These are phyloP conservation scores for Backusella tarrabulga DNA, from an alignment of 192 early-diverging fungal species.

Conservation along the genomic window DNA sequence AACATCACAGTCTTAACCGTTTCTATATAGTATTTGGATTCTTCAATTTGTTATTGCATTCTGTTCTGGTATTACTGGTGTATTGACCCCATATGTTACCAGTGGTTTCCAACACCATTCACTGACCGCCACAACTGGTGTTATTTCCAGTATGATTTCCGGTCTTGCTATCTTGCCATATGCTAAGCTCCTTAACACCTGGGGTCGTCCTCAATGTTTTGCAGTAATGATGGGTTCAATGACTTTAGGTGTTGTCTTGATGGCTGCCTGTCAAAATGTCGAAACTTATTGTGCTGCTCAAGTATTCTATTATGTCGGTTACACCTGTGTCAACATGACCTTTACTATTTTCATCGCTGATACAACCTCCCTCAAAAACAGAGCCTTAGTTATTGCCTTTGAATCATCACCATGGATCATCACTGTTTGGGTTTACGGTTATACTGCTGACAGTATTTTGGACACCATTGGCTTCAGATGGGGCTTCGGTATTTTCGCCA, in stretches of 20 bases:
- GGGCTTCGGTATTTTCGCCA: slow-evolving; percentile 24
- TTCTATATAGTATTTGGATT: slow-evolving; percentile 5
- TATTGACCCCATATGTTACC: slow-evolving; percentile 13
- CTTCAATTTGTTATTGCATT: slow-evolving; percentile 3
- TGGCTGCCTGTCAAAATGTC: neutral
- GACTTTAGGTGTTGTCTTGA: slow-evolving; percentile 4
- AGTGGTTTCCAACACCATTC: slow-evolving; percentile 8
- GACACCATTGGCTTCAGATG: slow-evolving; percentile 16
- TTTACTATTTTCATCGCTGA: slow-evolving; percentile 10
- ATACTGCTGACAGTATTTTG: slow-evolving; percentile 13
- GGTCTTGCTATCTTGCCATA: slow-evolving; percentile 1
- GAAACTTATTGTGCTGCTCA: slow-evolving; percentile 15
- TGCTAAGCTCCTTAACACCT: slow-evolving; percentile 13
- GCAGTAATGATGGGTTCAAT: neutral
- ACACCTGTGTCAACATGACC: neutral
- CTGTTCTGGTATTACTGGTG: neutral
- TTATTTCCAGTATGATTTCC: slow-evolving; percentile 8
- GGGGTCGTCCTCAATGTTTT: slow-evolving; percentile 13
- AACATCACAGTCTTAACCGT: neutral
- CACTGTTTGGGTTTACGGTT: slow-evolving; percentile 12
- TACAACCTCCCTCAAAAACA: slow-evolving; percentile 4
- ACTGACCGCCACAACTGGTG: slow-evolving; percentile 6
- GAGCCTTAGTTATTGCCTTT: slow-evolving; percentile 14
- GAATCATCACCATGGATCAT: slow-evolving; percentile 5
- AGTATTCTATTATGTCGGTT: slow-evolving; percentile 15